Evolutionary conservation across 2,329 filamentous ascomycete genomes (phyloP), one percentile per base, ranked within the genome.

Genomic region (Proliferodiscus dingleyae): DNA sequence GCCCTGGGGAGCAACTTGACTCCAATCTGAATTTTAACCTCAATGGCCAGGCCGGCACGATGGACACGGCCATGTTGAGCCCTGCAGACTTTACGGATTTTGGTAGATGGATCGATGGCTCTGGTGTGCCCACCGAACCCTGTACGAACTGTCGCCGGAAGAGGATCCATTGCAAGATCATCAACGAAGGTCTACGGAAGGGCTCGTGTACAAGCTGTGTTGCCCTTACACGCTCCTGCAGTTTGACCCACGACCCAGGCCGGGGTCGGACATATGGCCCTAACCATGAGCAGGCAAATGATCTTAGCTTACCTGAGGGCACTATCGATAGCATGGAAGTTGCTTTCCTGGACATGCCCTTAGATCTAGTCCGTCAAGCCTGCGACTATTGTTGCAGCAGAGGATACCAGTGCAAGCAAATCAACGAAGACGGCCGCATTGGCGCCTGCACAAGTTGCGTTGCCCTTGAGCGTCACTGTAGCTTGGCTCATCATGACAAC

Each of bases 131-230:
- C 1, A 44, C 23, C 21, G 44, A 59, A 4, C 75, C 78, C 3
- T 83, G 79, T 56, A 60, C 61, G 16, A 69, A 77, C 55, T 83
- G 79, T 52, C 61, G 67, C 34, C 56, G 68, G 4, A 72, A 72
- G 37, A 71, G 73, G 26, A 80, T 76, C 57, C 69, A 77, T 33
- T 83, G 79, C 71, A 83, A 82, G 64, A 70, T 68, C 26, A 77
- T 82, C 47, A 64, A 71, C 26, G 78, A 82, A 63, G 78, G 78
- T 72, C 68, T 70, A 56, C 74, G 76, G 59, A 76, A 72, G 62
- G 76, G 77, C 48, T 80, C 77, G 52, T 83, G 79, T 57, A 82
- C 78, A 23, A 78, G 72, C 55, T 83, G 80, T 55, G 77, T 82
- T 37, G 78, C 79, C 11, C 65, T 82, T 26, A 69, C 71, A n/a